phyloP scores from a whole-genome alignment of 345 rosid species.

The Noccaea bulbosa region DNA sequence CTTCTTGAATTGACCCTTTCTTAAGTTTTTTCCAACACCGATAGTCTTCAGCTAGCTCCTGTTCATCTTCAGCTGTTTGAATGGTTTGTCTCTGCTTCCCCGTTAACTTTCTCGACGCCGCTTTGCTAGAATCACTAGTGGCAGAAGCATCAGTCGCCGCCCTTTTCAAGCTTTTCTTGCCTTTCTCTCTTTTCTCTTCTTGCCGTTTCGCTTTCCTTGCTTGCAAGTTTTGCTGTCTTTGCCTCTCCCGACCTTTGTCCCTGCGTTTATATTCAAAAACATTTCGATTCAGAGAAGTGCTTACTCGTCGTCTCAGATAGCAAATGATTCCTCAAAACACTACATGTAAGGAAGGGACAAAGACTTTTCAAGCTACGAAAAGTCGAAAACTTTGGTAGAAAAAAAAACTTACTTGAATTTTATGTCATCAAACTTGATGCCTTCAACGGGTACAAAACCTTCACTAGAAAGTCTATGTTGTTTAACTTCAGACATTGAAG shows the following conservation, averaged over 20 bases:
- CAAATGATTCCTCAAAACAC: conserved; percentile 12
- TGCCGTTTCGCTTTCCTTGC: conserved; percentile 58
- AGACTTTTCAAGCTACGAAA: background rate
- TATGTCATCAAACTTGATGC: conserved; percentile 70
- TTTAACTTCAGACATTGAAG: conserved; percentile 87
- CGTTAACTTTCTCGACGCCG: conserved; percentile 60
- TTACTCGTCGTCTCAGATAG: background rate
- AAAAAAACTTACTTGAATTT: conserved; percentile 59
- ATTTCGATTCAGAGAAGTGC: background rate
- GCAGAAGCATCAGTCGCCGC: conserved; percentile 33
- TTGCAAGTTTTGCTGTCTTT: conserved; percentile 68
- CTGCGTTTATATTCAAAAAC: conserved; percentile 42
- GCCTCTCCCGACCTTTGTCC: conserved; percentile 87
- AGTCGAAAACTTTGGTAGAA: background rate
- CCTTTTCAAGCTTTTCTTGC: conserved; percentile 44
- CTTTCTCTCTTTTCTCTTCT: conserved; percentile 53
- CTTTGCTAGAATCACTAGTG: conserved; percentile 1
- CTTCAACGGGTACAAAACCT: conserved; percentile 72
- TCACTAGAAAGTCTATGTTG: conserved; percentile 69
- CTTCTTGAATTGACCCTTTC: conserved; percentile 74
- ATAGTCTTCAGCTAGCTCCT: conserved; percentile 68
- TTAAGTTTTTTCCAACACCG: conserved; percentile 67
- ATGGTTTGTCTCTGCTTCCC: conserved; percentile 83
- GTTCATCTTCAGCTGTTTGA: conserved; percentile 77
- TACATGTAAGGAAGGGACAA: background rate